Percentiles rank a stretch among this genome's conserved stretches.
These are phyloP conservation scores for Neurospora hispaniola DNA, from an alignment of 495 filamentous ascomycete species.

Conservation along the genomic window DNA sequence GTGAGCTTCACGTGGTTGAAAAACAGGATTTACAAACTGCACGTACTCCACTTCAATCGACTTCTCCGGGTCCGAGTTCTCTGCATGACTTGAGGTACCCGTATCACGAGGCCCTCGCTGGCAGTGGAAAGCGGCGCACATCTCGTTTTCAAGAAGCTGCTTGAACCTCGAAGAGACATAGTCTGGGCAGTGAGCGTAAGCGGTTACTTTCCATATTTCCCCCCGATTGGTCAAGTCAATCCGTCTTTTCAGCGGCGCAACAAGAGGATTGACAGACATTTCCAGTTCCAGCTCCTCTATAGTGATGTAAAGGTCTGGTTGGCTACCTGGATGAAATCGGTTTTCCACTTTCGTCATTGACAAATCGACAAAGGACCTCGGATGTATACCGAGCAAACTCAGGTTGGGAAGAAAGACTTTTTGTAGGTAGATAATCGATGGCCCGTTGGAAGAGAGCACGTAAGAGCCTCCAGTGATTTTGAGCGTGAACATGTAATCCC, in stretches of 20 bases:
- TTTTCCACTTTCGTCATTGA: neutral
- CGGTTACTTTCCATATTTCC: neutral
- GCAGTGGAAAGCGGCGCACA: neutral
- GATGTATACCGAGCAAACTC: neutral
- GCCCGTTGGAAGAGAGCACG: neutral
- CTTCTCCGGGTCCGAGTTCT: neutral
- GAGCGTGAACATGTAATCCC: neutral
- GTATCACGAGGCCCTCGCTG: neutral
- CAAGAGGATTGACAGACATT: neutral
- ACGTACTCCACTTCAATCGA: neutral
- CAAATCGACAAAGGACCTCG: neutral
- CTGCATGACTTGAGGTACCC: neutral
- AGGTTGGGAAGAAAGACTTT: neutral
- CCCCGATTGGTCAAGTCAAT: neutral
- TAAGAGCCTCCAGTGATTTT: neutral
- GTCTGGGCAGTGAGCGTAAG: neutral
- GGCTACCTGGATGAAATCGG: neutral
- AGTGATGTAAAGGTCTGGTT: neutral
- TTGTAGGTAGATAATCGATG: neutral
- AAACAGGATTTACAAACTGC: neutral
- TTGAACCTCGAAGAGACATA: neutral
- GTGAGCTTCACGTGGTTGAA: neutral
- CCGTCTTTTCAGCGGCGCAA: neutral
- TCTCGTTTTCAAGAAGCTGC: neutral
- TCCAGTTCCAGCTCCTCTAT: neutral